These are phyloP conservation scores for Podaxis sp. DNA, from an alignment of 768 basidiomycete species.

Conservation along the genomic window DNA sequence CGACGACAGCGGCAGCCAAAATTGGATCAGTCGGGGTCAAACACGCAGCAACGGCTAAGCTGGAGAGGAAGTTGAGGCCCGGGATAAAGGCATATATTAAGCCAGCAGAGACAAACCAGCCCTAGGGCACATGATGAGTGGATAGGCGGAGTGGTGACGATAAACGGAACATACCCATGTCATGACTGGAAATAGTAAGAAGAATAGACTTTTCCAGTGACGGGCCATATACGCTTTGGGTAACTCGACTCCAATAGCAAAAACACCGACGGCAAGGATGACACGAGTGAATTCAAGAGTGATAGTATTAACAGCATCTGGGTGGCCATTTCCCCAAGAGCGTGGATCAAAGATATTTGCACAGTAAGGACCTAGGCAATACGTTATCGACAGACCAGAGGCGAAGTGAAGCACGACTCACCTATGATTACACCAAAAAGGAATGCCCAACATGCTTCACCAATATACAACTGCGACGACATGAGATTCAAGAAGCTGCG, in stretches of 20 bases:
- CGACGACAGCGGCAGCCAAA: conserved; percentile 87
- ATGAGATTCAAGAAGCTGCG: conserved; percentile 8
- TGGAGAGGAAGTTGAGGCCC: conserved; percentile 82
- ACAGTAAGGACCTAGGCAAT: conserved; percentile 69
- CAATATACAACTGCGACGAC: conserved; percentile 71
- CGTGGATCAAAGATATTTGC: conserved; percentile 81
- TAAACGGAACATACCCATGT: conserved; percentile 60
- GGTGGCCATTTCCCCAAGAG: conserved; percentile 58
- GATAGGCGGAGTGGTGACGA: conserved; percentile 11
- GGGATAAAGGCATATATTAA: conserved; percentile 93
- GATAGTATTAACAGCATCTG: conserved; percentile 61
- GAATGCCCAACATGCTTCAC: conserved; percentile 96
- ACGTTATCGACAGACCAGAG: conserved; percentile 11
- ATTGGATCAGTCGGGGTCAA: conserved; percentile 95
- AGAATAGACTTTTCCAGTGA: conserved; percentile 91
- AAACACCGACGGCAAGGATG: conserved; percentile 94
- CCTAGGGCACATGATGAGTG: conserved; percentile 39
- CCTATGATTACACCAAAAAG: conserved; percentile 90
- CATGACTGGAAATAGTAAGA: conserved; percentile 82
- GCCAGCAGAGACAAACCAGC: conserved; percentile 92
- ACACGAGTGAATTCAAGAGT: conserved; percentile 91
- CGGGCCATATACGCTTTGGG: conserved; percentile 92
- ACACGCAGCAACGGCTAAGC: conserved; percentile 88
- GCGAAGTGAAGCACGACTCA: conserved; percentile 27
- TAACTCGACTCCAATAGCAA: conserved; percentile 96